Base-by-base conservation (phyloP, 805 yeast species). In the Yamadazyma sp. region DNA sequence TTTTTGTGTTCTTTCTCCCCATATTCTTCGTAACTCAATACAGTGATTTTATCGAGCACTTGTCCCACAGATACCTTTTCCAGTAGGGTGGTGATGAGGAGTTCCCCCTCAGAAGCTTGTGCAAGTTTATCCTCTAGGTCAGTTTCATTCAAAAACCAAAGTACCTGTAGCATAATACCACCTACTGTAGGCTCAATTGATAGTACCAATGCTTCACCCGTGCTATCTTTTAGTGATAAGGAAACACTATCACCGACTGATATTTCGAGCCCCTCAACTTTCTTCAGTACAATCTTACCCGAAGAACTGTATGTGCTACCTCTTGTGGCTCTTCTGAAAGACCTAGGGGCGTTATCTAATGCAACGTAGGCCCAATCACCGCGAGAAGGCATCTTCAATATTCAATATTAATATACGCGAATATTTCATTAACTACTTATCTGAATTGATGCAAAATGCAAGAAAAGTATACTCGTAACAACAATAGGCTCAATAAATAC, bases 31-130 rank as follows among this genome's bases (percentile, higher is more conserved):
- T 50, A 39, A 1, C 74, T 65, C 10, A 75, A 42, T 1, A 82
- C 73, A 6, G 53, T 62, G 6, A 76, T 80, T 26, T 63, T 59
- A 5, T 23, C 31, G 8, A 12, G 44, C 17, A 81, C 64, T 31
- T 76, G 67, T 1, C 43, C 45, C 2, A 79, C 55, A 32, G 57
- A 49, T 11, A 82, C 54, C 24, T 70, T 70, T 3, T 68, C 71
- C 13, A 64, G 37, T 22, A 72, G 70, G 3, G 84, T 70, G 0
- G 85, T 75, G 17, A 82, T 49, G 45, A 76, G 77, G 5, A 82
- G 38, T 53, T 82, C 88, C 47, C 71, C 32, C 16, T 18, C 31
- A 11, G 15, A 12, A 8, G 12, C 17, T 14, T 33, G 25, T 4
- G 27, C 8, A n/a, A 13, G 4, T 15, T 30, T 30, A 21, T 22